Percentiles rank a stretch among this genome's conserved stretches.
These are phyloP conservation scores for Cadophora sp. DNA, from an alignment of 2,329 filamentous ascomycete genomes.

Conservation along the genomic window DNA sequence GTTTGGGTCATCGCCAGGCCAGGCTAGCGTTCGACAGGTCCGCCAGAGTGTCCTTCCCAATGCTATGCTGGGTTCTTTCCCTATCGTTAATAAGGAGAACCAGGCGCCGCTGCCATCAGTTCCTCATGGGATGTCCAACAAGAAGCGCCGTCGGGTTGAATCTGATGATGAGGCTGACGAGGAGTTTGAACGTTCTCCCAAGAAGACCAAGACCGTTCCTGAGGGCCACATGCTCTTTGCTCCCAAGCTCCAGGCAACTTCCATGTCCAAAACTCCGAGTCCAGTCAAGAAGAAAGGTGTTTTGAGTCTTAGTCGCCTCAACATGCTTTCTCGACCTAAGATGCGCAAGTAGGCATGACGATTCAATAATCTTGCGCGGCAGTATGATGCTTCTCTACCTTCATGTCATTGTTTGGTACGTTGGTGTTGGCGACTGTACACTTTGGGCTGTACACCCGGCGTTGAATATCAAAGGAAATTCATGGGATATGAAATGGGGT, in stretches of 20 bases:
- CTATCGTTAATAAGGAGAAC: constrained; percentile 63
- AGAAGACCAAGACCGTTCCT: constrained; percentile 59
- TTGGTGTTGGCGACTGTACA: constrained; percentile 14
- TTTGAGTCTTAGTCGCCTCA: constrained; percentile 64
- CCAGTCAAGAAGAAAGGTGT: constrained; percentile 59
- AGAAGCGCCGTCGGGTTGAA: constrained; percentile 67
- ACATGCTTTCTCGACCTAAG: constrained; percentile 68
- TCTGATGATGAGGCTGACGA: constrained; percentile 63
- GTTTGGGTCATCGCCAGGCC: constrained; percentile 65
- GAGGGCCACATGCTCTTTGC: constrained; percentile 43
- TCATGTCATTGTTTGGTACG: constrained; percentile 23
- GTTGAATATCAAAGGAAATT: constrained; percentile 20
- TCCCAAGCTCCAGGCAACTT: constrained; percentile 40
- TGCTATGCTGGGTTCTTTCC: constrained; percentile 64
- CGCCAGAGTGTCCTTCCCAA: constrained; percentile 56
- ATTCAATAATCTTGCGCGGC: not conserved
- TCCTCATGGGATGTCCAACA: constrained; percentile 68
- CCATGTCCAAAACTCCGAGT: constrained; percentile 48
- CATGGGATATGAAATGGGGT: constrained; percentile 27
- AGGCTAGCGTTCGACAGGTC: constrained; percentile 66
- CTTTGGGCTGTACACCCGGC: not conserved
- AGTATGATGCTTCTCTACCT: constrained; percentile 5
- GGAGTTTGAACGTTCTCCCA: constrained; percentile 57
- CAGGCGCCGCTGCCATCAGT: constrained; percentile 51
- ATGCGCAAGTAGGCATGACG: constrained; percentile 53